Evolutionary conservation across 2,329 filamentous ascomycete genomes (phyloP).

Genomic region (Canariomyces notabilis): DNA sequence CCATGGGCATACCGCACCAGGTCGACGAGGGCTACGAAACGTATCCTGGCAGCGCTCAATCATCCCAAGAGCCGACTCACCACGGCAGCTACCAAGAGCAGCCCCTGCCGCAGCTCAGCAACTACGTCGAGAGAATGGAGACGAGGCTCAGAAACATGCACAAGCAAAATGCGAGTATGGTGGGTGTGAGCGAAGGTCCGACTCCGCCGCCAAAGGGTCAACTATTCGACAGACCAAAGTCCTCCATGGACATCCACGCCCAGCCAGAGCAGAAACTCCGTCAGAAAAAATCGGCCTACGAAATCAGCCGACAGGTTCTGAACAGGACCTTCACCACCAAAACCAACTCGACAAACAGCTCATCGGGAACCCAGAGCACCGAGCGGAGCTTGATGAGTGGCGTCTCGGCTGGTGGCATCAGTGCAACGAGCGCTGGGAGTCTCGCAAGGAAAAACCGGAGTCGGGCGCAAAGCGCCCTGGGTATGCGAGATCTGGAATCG

Average conservation of each 20-base stretch:
- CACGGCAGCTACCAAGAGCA: constrained; percentile 39
- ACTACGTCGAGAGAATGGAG: constrained; percentile 91
- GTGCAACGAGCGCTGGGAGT: constrained; percentile 91
- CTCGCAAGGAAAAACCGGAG: constrained; percentile 68
- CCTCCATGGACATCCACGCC: constrained; percentile 45
- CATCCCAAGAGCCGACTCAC: constrained; percentile 44
- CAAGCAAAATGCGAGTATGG: constrained; percentile 47
- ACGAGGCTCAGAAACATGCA: constrained; percentile 70
- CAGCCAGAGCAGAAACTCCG: constrained; percentile 45
- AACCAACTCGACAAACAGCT: constrained; percentile 71
- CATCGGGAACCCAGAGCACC: constrained; percentile 70
- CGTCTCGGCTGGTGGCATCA: constrained; percentile 81
- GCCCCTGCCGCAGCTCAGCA: constrained; percentile 66
- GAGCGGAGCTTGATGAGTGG: constrained; percentile 91
- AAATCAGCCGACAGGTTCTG: constrained; percentile 64
- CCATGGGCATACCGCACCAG: constrained; percentile 60
- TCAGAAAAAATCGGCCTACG: constrained; percentile 71
- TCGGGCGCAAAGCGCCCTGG: constrained; percentile 61
- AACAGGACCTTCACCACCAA: constrained; percentile 83
- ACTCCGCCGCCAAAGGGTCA: constrained; percentile 58
- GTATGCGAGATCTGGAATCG: constrained; percentile 50
- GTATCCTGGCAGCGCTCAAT: constrained; percentile 47
- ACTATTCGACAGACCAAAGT: constrained; percentile 51
- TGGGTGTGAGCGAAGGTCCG: constrained; percentile 49
- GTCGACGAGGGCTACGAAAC: constrained; percentile 58